Evolutionary conservation across 2,329 filamentous ascomycete genomes (phyloP).

Genomic region (Sporothrix luriei): DNA sequence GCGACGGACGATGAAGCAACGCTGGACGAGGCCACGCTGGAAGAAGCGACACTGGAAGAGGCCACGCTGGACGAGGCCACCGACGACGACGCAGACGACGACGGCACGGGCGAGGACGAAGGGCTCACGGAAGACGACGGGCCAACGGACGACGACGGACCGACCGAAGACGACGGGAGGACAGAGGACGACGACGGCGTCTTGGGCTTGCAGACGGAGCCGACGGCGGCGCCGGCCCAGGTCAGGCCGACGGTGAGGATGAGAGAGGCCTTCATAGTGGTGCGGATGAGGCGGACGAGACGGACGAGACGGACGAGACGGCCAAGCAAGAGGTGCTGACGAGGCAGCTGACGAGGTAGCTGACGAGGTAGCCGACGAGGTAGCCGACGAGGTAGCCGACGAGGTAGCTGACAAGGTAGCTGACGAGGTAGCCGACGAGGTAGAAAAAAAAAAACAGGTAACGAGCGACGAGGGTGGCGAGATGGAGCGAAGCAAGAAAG

Average conservation of each 20-base stretch:
- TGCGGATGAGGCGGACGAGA: too few relatives aligned
- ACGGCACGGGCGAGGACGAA: neutral
- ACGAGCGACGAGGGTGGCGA: conserved; percentile 1
- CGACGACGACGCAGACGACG: neutral
- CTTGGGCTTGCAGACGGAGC: conserved; percentile 10
- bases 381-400: too few relatives aligned
- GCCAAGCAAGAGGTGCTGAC: too few relatives aligned
- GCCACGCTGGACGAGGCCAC: neutral
- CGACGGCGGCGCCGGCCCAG: conserved; percentile 14
- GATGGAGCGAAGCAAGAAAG: neutral
- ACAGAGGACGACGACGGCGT: conserved; percentile 5
- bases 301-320: too few relatives aligned
- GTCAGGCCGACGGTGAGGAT: conserved; percentile 22
- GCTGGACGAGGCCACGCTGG: neutral
- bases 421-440: too few relatives aligned
- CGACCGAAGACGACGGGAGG: neutral
- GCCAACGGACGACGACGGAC: neutral
- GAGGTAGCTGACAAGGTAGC: too few relatives aligned
- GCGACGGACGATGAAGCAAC: neutral
- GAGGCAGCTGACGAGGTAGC: too few relatives aligned
- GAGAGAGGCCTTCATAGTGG: conserved; percentile 20
- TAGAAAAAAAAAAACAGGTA: too few relatives aligned
- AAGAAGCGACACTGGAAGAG: neutral
- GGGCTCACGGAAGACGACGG: too few relatives aligned
- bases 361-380: too few relatives aligned